Base-by-base conservation (phyloP, 2,329 filamentous ascomycete species). In the Acarospora socialis region DNA sequence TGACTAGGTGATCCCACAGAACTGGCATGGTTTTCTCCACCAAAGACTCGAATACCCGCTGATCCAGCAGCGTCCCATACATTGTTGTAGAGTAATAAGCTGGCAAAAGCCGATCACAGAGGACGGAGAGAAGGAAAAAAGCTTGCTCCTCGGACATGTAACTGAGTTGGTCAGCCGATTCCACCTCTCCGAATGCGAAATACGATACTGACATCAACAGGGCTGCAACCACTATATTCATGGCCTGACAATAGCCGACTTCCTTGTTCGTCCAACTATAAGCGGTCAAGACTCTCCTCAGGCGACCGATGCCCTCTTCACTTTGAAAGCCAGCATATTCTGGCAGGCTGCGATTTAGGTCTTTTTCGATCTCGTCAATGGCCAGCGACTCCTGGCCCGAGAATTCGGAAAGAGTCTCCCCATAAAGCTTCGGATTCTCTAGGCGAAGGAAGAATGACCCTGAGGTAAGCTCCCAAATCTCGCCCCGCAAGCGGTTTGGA, bases 1-100 rank as follows among this genome's bases (percentile, higher is more conserved):
- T 92, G 43, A 86, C 80, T n/a, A 98, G 72, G 49, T 98, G 90
- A 14, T 95, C 87, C 86, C 90, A 98, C 10, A 98, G 69, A 36
- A 98, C 79, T 2, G 90, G 90, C 86, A 98, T 95, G 1, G 90
- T 98, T 60, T 83, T 90, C 55, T 98, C 90, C n/a, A 98, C 90
- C 3, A 98, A 66, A 2, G 81, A 92, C 58, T 98, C 90, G 47
- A 98, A 98, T 9, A 98, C 90, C 45, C 90, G 83, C 49, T 98
- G 90, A 50, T 98, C 90, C 22, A 98, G 69, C 4, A 98, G 66
- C 1, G 90, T 98, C 45, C 90, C 90, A 56, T 98, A 98, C 90
- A 98, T 98, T 43, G 92, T 98, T 12, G 81, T 92, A 4, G 87
- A 95, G 56, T 98, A 98, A 61, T 98, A 98, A 4, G 90, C 90